Evolutionary conservation across 495 filamentous ascomycete species (phyloP), one percentile per base, ranked within the genome.

Genomic region (Rostrohypoxylon terebratum): DNA sequence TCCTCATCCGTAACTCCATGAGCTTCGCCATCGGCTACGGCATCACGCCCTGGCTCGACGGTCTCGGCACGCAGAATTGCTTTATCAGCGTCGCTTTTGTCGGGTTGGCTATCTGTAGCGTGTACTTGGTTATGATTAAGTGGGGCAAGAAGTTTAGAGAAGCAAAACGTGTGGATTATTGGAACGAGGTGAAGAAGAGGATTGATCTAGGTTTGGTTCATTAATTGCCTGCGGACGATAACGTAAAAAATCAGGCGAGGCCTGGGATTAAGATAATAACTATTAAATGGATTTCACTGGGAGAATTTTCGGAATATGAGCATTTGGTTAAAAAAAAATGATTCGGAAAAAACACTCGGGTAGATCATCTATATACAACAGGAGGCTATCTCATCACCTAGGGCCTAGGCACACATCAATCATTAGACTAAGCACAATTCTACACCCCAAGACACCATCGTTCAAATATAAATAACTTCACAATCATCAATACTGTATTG

Each of bases 1-100:
- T 92, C 60, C 68, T 91, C 4, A 83, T 91, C 23, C 86, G 90
- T 4, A 91, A 91, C 72, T 90, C 87, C 18, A 91, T 91, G 89
- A 81, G 79, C 51, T 83, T 81, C 72, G 80, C 79, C n/a, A 74
- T 82, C 23, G 59, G 72, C 5, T 77, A 77, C 73, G 88, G 86
- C 0, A 88, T 91, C 64, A 90, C 89, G 1, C 88, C 88, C 0
- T 91, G 89, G 89, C 77, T 90, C 16, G 77, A 85, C 0, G 79
- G 86, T 48, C 77, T 90, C 71, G 89, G 89, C 3, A 84, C 87
- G 48, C 88, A 90, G 78, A 87, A 89, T 71, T 88, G 87, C 44
- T 91, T 91, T 61, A 82, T 91, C 23, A 85, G 84, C 2, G 89
- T 87, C 2, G 89, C 87, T 0, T 90, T 90, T 74, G 81, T 87